A percentile compares a stretch with the other conserved stretches of the same genome.
phyloP scores from a whole-genome alignment of 2,329 filamentous ascomycete genomes.

The Fusarium temperatum region DNA sequence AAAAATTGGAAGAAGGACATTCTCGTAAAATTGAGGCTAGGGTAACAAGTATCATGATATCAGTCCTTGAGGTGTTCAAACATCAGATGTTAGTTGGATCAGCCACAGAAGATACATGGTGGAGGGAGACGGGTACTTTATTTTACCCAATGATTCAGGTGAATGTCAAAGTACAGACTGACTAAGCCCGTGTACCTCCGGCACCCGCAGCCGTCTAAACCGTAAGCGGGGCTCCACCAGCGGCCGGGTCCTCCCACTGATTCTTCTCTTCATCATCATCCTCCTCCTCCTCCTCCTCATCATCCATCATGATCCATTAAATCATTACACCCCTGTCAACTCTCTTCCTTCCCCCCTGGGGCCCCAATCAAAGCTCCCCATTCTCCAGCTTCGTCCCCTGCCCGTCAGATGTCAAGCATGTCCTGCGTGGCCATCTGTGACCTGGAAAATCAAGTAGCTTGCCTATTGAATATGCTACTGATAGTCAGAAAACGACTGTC shows the following conservation, averaged over 20 bases:
- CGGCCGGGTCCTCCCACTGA: slow-evolving; percentile 31
- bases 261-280: neutral
- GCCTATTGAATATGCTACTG: slow-evolving; percentile 19
- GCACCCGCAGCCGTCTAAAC: slow-evolving; percentile 33
- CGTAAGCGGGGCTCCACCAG: slow-evolving; percentile 31
- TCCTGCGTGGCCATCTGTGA: slow-evolving; percentile 14
- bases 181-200: slow-evolving; percentile 22
- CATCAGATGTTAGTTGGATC: slow-evolving; percentile 38
- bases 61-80: slow-evolving; percentile 23
- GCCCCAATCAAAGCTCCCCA: slow-evolving; percentile 30
- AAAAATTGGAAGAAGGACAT: slow-evolving; percentile 18
- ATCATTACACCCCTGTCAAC: neutral
- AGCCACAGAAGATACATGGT: slow-evolving; percentile 12
- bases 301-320: neutral
- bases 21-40: slow-evolving; percentile 27
- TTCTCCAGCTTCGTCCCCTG: slow-evolving; percentile 26
- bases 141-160: too few species aligned
- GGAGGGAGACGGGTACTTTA: neutral
- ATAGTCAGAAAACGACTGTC: neutral
- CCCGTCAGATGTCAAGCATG: slow-evolving; percentile 31
- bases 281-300: slow-evolving; percentile 1
- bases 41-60: slow-evolving; percentile 41
- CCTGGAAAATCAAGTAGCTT: slow-evolving; percentile 3
- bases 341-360: slow-evolving; percentile 4
- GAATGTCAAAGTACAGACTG: slow-evolving; percentile 8